Evolutionary conservation across 202 grass and related monocot genomes (phyloP), one percentile per base, ranked within the genome.

Genomic region (Brachypodium distachyon): DNA sequence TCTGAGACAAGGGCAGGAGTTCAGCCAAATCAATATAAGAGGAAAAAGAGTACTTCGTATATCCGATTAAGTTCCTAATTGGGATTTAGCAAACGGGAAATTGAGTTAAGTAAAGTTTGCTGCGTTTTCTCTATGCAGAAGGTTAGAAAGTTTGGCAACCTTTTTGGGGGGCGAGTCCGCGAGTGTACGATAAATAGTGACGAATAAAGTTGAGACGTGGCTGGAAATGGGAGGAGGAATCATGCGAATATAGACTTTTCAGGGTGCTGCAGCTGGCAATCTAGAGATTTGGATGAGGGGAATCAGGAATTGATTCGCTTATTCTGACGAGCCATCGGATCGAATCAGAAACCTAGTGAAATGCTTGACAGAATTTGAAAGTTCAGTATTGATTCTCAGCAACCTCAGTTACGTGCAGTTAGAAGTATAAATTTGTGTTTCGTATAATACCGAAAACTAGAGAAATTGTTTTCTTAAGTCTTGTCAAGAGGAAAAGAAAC

Each of bases 311-410:
- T 42, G 33, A 19, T 83, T 46, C 62, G 36, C 29, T 70, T 39
- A 69, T 77, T 77, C 62, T 48, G 17, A 42, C 2, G 2, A 60
- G 12, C 59, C 31, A 49, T 38, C 16, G 1, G 57, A 58, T 46
- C 47, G 25, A 85, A 41, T 54, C 75, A 41, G 62, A 55, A 65
- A 46, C 76, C 29, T 66, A 58, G 75, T 67, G 75, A 66, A 57
- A 49, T 46, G 27, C 50, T 61, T 74, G 73, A 17, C 19, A n/a
- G 4, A n/a, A 54, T 52, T 62, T 25, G 14, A 13, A 3, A 50
- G 34, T 5, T 37, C 13, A 61, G 13, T 63, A 56, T 55, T 10
- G 21, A 55, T 31, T 58, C 36, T 56, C 25, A 29, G 0, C 19
- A 28, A 59, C 64, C 39, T 71, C 21, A 39, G n/a, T 62, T 73